Conservation (phyloP, 78 protist species). For the Dictyostelium brefeldianum region DNA sequence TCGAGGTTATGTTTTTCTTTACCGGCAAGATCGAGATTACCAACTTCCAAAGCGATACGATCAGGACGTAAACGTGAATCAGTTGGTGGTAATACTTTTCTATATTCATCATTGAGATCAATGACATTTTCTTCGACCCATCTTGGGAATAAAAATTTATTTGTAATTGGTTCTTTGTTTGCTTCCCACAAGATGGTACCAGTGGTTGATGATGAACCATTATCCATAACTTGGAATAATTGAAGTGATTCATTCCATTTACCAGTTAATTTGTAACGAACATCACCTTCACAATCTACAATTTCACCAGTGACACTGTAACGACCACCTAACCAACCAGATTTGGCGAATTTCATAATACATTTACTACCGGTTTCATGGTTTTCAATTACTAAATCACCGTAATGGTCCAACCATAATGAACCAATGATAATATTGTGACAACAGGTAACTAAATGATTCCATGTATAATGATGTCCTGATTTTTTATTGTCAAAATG, state of each 20-base stretch:
- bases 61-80: slow-evolving; percentile 69
- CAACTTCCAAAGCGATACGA: slow-evolving; percentile 75
- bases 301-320: slow-evolving; percentile 77
- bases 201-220: slow-evolving; percentile 33
- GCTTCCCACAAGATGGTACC: slow-evolving; percentile 74
- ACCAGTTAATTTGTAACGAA: slow-evolving; percentile 69
- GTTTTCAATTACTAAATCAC: slow-evolving; percentile 60
- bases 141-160: slow-evolving; percentile 48
- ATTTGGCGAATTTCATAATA: slow-evolving; percentile 79
- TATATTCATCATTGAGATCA: slow-evolving; percentile 37
- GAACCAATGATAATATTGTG: slow-evolving; percentile 81
- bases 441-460: slow-evolving; percentile 72
- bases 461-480: slow-evolving; percentile 73
- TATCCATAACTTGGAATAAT: slow-evolving; percentile 48
- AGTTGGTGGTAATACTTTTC: slow-evolving; percentile 67
- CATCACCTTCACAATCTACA: slow-evolving; percentile 68
- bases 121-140: slow-evolving; percentile 75
- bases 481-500: slow-evolving; percentile 60
- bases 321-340: slow-evolving; percentile 86
- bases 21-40: slow-evolving; percentile 61
- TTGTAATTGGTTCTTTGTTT: slow-evolving; percentile 52
- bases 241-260: slow-evolving; percentile 83
- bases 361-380: slow-evolving; percentile 74
- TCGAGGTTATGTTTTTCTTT: slow-evolving; percentile 77
- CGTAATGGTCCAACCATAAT: slow-evolving; percentile 84